Evolutionary conservation across 2,329 filamentous ascomycete species (phyloP), one percentile per base, ranked within the genome.

Genomic region (Colletotrichum phormii): DNA sequence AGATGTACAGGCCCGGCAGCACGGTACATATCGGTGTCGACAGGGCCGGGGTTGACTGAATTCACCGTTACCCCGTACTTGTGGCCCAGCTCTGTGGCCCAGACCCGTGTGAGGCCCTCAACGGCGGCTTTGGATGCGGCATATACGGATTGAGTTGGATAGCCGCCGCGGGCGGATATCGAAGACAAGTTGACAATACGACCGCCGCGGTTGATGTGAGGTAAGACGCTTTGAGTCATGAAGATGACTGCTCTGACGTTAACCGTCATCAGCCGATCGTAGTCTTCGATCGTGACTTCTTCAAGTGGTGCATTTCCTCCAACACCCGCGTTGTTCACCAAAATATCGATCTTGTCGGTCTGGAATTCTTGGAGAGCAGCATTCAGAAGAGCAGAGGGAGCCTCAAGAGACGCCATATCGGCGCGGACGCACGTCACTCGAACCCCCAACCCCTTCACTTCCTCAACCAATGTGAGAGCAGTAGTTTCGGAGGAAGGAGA

Each of bases 181-280:
- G 81, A 82, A 1, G 81, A 82, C 3, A 83, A 72, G 31, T 79
- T 77, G n/a, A 83, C 76, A 1, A 83, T 80, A 0, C 82, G 79
- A 0, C 81, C 79, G 3, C 79, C 78, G 1, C 67, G 67, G 0
- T 77, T 69, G 5, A 83, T 73, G 46, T 82, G 72, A 0, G 80
- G 80, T 1, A 80, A 59, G 1, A 78, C 77, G 0, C 78, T 78
- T 46, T 83, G 73, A 0, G 79, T 81, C 5, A 83, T 76, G 12
- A 82, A 80, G 59, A 82, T 78, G 35, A 65, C 60, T n/a, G 60
- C 71, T 31, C 51, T 57, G 49, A 71, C 67, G 37, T 73, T 73
- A 18, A 65, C 62, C 3, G 51, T 24, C 57, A 71, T 65, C 6
- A 65, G 33, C n/a, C 57, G 57, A 26, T 66, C 67, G 24, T 73